Evolutionary conservation across 2,329 filamentous ascomycete genomes (phyloP).

Genomic region (Fusarium xylarioides): DNA sequence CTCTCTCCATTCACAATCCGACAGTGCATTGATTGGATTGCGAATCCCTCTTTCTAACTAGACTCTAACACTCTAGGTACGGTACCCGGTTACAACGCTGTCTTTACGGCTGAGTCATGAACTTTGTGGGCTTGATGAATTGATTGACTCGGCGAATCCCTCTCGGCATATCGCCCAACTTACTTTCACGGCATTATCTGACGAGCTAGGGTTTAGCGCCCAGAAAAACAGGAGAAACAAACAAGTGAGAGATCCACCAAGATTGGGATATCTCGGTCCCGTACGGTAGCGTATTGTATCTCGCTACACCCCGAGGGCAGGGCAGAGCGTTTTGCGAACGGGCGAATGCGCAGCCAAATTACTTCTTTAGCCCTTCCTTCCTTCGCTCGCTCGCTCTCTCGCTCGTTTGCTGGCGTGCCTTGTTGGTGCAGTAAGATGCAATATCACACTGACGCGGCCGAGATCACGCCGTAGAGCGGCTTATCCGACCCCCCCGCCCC

Average conservation of each 20-base stretch:
- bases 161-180: conserved; percentile 24
- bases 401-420: conserved; percentile 4
- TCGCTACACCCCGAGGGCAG: conserved; percentile 2
- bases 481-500: conserved; percentile 29
- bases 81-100: conserved; percentile 10
- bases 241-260: conserved; percentile 15
- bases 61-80: neutral
- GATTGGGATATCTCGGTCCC: conserved; percentile 1
- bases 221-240: neutral
- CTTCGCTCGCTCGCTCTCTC: neutral
- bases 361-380: conserved; percentile 7
- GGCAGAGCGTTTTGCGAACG: neutral
- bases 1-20: neutral
- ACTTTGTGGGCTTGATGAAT: neutral
- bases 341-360: conserved; percentile 6
- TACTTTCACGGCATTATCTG: conserved; percentile 23
- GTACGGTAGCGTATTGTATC: neutral
- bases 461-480: conserved; percentile 38
- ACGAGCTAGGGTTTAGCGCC: conserved; percentile 5
- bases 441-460: conserved; percentile 34
- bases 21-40: conserved; percentile 2
- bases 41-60: neutral
- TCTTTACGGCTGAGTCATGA: conserved; percentile 15
- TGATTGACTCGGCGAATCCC: conserved; percentile 30
- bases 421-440: conserved; percentile 32